Conservation (phyloP, 495 filamentous ascomycete genomes). For the Haplographium delicatum region DNA sequence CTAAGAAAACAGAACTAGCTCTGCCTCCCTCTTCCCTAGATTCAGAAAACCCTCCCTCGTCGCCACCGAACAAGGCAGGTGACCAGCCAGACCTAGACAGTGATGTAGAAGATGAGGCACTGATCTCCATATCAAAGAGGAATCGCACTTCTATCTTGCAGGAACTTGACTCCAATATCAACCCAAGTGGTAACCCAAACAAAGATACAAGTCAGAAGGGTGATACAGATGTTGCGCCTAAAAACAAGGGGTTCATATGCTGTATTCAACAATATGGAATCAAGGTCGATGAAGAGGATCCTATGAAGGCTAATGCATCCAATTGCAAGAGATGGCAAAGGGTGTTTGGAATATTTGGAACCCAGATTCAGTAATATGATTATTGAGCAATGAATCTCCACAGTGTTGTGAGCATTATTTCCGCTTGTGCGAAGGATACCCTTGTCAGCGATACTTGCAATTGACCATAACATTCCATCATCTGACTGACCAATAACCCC, state of each 20-base stretch:
- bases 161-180: conserved; percentile 26
- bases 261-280: conserved; percentile 60
- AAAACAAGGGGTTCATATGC: conserved; percentile 52
- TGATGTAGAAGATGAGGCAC: conserved; percentile 10
- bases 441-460: no score
- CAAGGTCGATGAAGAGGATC: conserved; percentile 26
- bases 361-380: conserved; percentile 43
- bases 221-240: conserved; percentile 14
- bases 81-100: conserved; percentile 23
- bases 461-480: no score
- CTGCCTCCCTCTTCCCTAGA: conserved; percentile 23
- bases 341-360: conserved; percentile 50
- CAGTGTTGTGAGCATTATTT: no score
- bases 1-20: neutral
- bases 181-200: neutral
- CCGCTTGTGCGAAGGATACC: no score
- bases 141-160: conserved; percentile 9
- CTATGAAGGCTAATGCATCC: conserved; percentile 29
- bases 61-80: conserved; percentile 14
- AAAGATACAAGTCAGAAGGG: neutral
- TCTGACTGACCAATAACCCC: no score
- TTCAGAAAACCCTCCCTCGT: conserved; percentile 20
- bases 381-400: no score
- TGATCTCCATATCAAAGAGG: neutral
- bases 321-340: conserved; percentile 39